phyloP scores from a whole-genome alignment of 179 eudicot species.

The Pouteria campechiana region DNA sequence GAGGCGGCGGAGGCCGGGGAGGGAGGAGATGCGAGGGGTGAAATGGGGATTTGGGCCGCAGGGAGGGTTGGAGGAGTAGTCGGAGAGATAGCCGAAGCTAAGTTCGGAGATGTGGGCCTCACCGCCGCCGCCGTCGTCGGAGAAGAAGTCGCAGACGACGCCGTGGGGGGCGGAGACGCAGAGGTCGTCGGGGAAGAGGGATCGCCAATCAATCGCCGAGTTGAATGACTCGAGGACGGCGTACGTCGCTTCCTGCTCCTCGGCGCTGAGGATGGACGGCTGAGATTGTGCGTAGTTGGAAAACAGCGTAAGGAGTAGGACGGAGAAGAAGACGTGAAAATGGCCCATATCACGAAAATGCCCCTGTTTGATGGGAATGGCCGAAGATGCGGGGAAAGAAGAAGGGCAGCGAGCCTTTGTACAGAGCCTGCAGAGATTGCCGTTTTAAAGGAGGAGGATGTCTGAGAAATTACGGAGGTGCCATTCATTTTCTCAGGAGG shows the following conservation, averaged over 20 bases:
- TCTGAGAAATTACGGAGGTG: no score
- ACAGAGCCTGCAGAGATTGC: neutral
- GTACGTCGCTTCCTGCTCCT: conserved; percentile 57
- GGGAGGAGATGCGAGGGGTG: conserved; percentile 23
- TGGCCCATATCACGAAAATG: conserved; percentile 7
- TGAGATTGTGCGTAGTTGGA: conserved; percentile 10
- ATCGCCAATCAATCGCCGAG: conserved; percentile 54
- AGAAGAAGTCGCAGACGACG: conserved; percentile 53
- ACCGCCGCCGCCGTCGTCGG: conserved; percentile 5
- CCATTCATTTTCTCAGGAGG: no score
- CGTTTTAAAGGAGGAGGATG: conserved; percentile 1
- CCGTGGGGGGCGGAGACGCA: conserved; percentile 79
- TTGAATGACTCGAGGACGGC: conserved; percentile 51
- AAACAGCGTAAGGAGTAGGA: conserved; percentile 4
- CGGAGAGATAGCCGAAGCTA: conserved; percentile 61
- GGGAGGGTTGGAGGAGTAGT: conserved; percentile 56
- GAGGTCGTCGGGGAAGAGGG: conserved; percentile 65
- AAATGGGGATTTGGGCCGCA: conserved; percentile 35
- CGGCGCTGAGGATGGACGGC: conserved; percentile 24
- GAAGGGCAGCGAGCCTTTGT: neutral
- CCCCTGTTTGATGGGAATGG: neutral
- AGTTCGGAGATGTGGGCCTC: conserved; percentile 38
- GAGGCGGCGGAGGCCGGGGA: conserved; percentile 45
- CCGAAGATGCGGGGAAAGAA: neutral
- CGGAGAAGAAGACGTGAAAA: conserved; percentile 1